Base-by-base conservation (phyloP, 345 rosid species). In the Sonneratia caseolaris region DNA sequence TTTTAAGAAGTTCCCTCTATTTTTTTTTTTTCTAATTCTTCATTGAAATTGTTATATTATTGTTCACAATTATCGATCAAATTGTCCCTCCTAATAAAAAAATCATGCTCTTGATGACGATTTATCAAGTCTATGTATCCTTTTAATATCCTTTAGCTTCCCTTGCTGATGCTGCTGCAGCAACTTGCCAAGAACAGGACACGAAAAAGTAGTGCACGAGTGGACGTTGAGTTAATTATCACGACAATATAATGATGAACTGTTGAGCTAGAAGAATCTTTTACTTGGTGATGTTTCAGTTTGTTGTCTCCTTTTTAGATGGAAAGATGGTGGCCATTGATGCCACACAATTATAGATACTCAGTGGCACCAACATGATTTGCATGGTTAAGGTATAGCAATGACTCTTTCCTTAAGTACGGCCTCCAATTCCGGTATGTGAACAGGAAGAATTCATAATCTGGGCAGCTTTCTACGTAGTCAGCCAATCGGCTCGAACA, bases 251-350 rank as follows among this genome's bases (percentile, higher is more conserved):
- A 49, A 49, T 1, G 18, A 64, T 11, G 6, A 38, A 9, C 45
- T 66, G 69, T 66, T 38, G 14, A 66, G 48, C 69, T 66, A 37
- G 27, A 3, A 36, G 69, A 38, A 37, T 66, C 10, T 4, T 16
- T 66, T 5, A 1, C 12, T 66, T 81, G 72, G 68, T 78, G 40
- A n/a, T 75, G 53, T 72, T 59, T 9, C 69, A 51, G 73, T 57
- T 79, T 74, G 61, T 19, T 10, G 21, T 69, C 61, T 43, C 21
- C 64, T 67, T 70, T 64, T 66, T 76, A 89, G 96, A 92, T 85
- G 99, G 97, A 74, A 89, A 81, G 81, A 77, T 68, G 36, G 74
- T 91, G 76, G 96, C 90, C 64, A 84, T 93, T 69, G 97, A 97
- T 35, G 87, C 96, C 74, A 86, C 89, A 37, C 93, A 92, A 74